A percentile compares a stretch with the other conserved stretches of the same genome.
Conservation (phyloP, 345 rosid genomes). For the Arabidopsis suecica region DNA sequence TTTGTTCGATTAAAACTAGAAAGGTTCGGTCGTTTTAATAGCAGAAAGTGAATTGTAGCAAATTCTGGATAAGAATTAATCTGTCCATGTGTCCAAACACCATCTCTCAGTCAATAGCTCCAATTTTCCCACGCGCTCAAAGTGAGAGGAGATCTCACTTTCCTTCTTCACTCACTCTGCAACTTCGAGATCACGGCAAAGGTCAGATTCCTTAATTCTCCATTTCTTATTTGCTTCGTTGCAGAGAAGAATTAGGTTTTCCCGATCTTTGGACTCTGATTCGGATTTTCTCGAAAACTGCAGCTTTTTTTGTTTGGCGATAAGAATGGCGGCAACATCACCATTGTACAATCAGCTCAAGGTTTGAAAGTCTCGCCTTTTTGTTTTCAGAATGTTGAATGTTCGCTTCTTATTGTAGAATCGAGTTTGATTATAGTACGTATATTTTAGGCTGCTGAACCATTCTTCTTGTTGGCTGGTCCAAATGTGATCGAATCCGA, state of each 20-base stretch:
- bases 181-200: constrained; percentile 38
- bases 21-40: background rate
- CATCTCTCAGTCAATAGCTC: background rate
- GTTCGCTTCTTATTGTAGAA: background rate
- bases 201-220: constrained; percentile 17
- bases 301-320: background rate
- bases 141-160: constrained; percentile 32
- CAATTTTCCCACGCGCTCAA: background rate
- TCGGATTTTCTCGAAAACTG: background rate
- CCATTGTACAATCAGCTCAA: constrained; percentile 68
- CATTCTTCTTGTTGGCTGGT: constrained; percentile 91
- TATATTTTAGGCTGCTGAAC: constrained; percentile 67
- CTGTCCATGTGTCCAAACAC: constrained; percentile 32
- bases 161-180: constrained; percentile 30
- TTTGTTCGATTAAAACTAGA: background rate
- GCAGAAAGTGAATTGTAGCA: background rate
- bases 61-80: constrained; percentile 10
- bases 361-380: constrained; percentile 45
- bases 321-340: constrained; percentile 57
- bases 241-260: constrained; percentile 5
- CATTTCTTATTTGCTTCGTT: constrained; percentile 12
- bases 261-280: background rate
- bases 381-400: background rate
- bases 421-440: constrained; percentile 11
- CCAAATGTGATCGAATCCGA: constrained; percentile 98